phyloP scores from a whole-genome alignment of 2,329 filamentous ascomycete genomes.

The Ceratocystis papillata region DNA sequence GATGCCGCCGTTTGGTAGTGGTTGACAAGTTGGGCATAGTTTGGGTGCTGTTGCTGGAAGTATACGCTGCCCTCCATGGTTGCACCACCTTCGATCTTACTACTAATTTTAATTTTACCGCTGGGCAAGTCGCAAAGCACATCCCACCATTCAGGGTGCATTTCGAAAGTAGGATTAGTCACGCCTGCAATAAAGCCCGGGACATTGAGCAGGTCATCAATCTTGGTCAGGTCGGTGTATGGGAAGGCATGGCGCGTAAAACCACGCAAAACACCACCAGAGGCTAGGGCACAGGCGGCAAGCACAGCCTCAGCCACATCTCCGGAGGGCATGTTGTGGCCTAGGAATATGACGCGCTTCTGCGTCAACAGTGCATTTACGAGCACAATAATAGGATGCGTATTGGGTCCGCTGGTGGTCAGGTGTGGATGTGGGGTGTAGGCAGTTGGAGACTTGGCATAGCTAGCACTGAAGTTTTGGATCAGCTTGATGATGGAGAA shows the following conservation, averaged over 20 bases:
- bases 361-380: conserved; percentile 92
- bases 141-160: conserved; percentile 98
- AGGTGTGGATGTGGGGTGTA: conserved; percentile 84
- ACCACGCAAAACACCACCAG: conserved; percentile 79
- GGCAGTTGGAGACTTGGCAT: conserved; percentile 70
- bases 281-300: conserved; percentile 87
- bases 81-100: conserved; percentile 67
- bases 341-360: conserved; percentile 90
- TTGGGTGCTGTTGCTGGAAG: conserved; percentile 70
- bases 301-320: conserved; percentile 97
- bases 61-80: conserved; percentile 75
- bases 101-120: conserved; percentile 89
- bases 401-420: conserved; percentile 79
- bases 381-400: conserved; percentile 89
- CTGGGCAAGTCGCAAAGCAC: conserved; percentile 84
- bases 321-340: conserved; percentile 87
- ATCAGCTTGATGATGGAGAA: conserved; percentile 97
- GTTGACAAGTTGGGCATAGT: conserved; percentile 40
- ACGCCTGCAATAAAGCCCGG: conserved; percentile 97
- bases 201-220: conserved; percentile 89
- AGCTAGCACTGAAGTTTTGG: conserved; percentile 77
- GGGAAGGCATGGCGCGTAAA: conserved; percentile 96
- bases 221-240: conserved; percentile 95
- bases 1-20: conserved; percentile 33
- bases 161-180: conserved; percentile 90